Base-by-base conservation (phyloP, 345 rosid genomes). In the Euphorbia pulcherrima region DNA sequence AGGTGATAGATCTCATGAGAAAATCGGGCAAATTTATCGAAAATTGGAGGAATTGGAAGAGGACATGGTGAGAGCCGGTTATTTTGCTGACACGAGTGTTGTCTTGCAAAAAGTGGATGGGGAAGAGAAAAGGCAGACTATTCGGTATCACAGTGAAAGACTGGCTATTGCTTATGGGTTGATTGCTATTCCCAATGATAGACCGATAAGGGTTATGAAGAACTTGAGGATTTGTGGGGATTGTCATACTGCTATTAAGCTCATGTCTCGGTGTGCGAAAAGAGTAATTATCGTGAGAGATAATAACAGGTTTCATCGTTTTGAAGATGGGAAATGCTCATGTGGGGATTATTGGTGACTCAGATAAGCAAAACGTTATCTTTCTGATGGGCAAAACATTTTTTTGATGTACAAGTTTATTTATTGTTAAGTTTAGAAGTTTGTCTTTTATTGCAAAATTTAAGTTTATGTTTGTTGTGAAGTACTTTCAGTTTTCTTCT, bases 271-370 rank as follows among this genome's bases (percentile, higher is more conserved):
- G 51, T 90, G 97, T 77, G 71, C 87, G 2, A 83, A 89, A 73
- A 75, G 98, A 76, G 88, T 85, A 57, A 88, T 92, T 71, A 88
- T 87, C 29, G 87, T 88, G 71, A 87, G 96, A 77, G 98, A 92
- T 71, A 83, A 88, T 65, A 92, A 83, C 65, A 58, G 97, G 59
- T 90, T 92, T 72, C 97, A 92, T 82, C 83, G 88, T 28, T 92
- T 92, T 21, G 88, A 88, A 69, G 78, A 86, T 55, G 98, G 98
- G 3, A 85, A 75, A 66, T 92, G 98, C 75, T 92, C 98, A 6
- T 92, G 97, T 68, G 82, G 86, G 33, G 98, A 88, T 68, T 92
- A 90, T 71, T 90, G 98, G 97, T 92, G 78, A 90, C 67, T 58
- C 47, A 50, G 59, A 37, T 21, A 65, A 30, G 61, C 39, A 23